Evolutionary conservation across 305 asterid species (phyloP).

Genomic region (Stenogyne calaminthoides): DNA sequence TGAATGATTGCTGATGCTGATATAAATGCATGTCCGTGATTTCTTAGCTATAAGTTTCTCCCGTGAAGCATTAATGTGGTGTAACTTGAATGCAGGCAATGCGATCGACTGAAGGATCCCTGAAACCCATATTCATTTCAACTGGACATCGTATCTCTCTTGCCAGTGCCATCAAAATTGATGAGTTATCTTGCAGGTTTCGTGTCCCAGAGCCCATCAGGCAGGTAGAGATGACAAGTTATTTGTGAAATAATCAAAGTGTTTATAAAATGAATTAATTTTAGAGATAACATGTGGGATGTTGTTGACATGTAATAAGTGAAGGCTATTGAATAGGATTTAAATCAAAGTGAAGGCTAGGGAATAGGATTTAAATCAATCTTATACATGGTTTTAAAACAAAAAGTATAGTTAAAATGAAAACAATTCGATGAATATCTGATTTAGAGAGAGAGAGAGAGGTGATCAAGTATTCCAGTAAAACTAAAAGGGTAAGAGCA

Average conservation of each 20-base stretch:
- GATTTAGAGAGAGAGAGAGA: neutral
- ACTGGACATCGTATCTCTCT: slow-evolving; percentile 86
- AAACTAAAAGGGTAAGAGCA: neutral
- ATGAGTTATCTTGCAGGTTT: slow-evolving; percentile 60
- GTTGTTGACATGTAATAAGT: slow-evolving; percentile 5
- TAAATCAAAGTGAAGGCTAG: no score
- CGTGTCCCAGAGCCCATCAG: slow-evolving; percentile 92
- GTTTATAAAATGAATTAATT: neutral
- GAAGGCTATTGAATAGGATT: no score
- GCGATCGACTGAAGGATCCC: slow-evolving; percentile 56
- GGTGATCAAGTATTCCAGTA: neutral
- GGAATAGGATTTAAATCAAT: neutral
- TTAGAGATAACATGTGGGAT: neutral
- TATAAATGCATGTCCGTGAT: neutral
- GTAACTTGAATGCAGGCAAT: slow-evolving; percentile 62
- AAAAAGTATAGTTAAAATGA: neutral
- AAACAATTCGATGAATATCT: neutral
- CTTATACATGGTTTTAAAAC: neutral
- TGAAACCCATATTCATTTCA: slow-evolving; percentile 76
- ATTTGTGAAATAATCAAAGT: slow-evolving; percentile 10
- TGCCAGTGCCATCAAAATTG: slow-evolving; percentile 58
- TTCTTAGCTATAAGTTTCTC: neutral
- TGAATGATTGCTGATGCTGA: neutral
- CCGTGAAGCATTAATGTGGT: slow-evolving; percentile 8
- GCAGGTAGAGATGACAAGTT: slow-evolving; percentile 51